A percentile compares a stretch with the other conserved stretches of the same genome.
phyloP scores from a whole-genome alignment of 78 protist genomes.

The Ministeria vibrans region DNA sequence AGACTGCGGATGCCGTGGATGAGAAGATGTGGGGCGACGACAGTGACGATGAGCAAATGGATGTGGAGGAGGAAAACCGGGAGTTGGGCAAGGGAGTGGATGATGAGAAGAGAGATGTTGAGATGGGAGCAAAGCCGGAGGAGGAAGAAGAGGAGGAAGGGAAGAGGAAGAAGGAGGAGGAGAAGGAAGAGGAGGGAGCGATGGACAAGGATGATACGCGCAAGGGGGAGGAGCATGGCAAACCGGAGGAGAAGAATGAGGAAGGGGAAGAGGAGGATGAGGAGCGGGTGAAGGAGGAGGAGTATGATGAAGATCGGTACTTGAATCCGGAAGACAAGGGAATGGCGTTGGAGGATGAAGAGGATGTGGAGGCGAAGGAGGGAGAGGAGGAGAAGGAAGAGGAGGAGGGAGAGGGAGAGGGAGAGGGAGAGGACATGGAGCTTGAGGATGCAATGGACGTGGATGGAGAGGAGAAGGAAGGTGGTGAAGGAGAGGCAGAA shows the following conservation, averaged over 20 bases:
- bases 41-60: slow-evolving; percentile 61
- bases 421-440: not conserved
- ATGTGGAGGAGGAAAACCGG: slow-evolving; percentile 15
- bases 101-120: slow-evolving; percentile 21
- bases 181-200: slow-evolving; percentile 15
- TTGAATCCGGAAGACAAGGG: not conserved
- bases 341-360: slow-evolving; percentile 22
- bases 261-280: not conserved
- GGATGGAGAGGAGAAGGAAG: slow-evolving; percentile 5
- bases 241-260: slow-evolving; percentile 17
- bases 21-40: slow-evolving; percentile 76
- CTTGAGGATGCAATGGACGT: not conserved
- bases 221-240: slow-evolving; percentile 3
- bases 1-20: slow-evolving; percentile 56
- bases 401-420: not conserved
- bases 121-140: slow-evolving; percentile 6
- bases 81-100: slow-evolving; percentile 30
- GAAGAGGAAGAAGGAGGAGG: slow-evolving; percentile 26
- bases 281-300: not conserved
- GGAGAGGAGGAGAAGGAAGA: slow-evolving; percentile 23
- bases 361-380: not conserved
- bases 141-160: too few relatives aligned
- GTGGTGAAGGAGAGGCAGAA: not conserved
- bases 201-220: slow-evolving; percentile 29
- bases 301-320: not conserved